phyloP scores from a whole-genome alignment of 441 rosid genomes.

The Pelargonium cotyledonis region DNA sequence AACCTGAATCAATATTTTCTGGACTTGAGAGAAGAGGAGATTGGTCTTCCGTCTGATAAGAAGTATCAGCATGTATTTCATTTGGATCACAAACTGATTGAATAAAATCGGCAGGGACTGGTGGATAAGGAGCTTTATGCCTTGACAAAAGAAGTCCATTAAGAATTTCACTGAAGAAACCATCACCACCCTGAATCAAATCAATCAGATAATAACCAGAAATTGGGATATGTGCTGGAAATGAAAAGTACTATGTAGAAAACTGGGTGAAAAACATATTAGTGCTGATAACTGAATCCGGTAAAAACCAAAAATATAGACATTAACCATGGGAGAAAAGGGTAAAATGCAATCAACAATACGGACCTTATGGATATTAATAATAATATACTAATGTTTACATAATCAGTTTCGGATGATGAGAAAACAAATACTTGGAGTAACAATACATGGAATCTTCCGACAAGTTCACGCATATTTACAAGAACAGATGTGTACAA shows the following conservation, averaged over 20 bases:
- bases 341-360: neutral
- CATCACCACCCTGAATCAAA: slow-evolving; percentile 81
- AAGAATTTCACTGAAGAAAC: slow-evolving; percentile 87
- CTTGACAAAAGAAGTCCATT: slow-evolving; percentile 79
- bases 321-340: neutral
- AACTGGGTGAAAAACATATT: neutral
- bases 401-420: neutral
- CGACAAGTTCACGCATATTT: neutral
- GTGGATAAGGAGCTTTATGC: slow-evolving; percentile 78
- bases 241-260: too few species aligned
- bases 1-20: slow-evolving; percentile 23
- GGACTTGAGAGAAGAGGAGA: slow-evolving; percentile 45
- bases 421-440: neutral
- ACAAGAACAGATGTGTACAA: too few species aligned
- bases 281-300: neutral
- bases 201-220: slow-evolving; percentile 14
- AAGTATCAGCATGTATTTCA: slow-evolving; percentile 31
- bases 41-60: slow-evolving; percentile 38
- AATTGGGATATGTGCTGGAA: slow-evolving; percentile 2
- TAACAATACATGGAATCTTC: neutral
- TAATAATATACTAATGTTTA: neutral
- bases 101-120: slow-evolving; percentile 57
- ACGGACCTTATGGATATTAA: neutral
- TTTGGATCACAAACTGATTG: slow-evolving; percentile 31
- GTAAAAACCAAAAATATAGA: neutral